These are phyloP conservation scores for Claviceps paspali DNA, from an alignment of 2,329 filamentous ascomycete species.

Conservation along the genomic window DNA sequence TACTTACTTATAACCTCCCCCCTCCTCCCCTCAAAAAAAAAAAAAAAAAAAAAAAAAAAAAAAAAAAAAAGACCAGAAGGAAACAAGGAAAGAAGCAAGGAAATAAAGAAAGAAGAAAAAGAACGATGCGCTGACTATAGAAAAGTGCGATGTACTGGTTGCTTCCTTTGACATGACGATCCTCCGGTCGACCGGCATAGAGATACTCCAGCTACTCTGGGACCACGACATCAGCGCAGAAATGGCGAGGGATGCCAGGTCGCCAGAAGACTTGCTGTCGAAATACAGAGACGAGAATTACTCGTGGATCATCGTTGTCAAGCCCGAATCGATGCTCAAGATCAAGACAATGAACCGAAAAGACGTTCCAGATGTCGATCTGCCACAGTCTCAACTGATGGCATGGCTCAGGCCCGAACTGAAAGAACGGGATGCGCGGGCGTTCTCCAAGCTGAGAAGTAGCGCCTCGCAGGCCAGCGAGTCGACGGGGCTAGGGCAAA, in stretches of 20 bases:
- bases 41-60: too few relatives aligned
- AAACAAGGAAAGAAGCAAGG: neutral
- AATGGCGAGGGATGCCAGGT: conserved; percentile 63
- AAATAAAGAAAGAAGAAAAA: neutral
- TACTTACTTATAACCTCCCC: too few relatives aligned
- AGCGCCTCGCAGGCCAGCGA: conserved; percentile 16
- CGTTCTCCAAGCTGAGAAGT: conserved; percentile 29
- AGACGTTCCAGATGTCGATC: conserved; percentile 60
- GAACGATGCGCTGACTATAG: neutral
- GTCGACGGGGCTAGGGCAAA: conserved; percentile 8
- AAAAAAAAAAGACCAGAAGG: neutral
- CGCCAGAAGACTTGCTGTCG: conserved; percentile 62
- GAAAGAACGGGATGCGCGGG: conserved; percentile 56
- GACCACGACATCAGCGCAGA: conserved; percentile 75
- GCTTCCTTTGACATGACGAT: conserved; percentile 71
- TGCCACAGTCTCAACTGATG: conserved; percentile 58
- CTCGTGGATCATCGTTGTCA: conserved; percentile 80
- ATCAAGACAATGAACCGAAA: conserved; percentile 64
- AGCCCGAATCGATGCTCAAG: conserved; percentile 62
- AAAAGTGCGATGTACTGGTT: conserved; percentile 72
- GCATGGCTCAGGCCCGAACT: conserved; percentile 69
- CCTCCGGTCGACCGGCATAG: conserved; percentile 60
- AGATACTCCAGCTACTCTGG: conserved; percentile 68
- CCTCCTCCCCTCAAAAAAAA: too few relatives aligned
- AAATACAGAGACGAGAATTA: conserved; percentile 65